phyloP scores from a whole-genome alignment of 495 filamentous ascomycete genomes.

The Xylaria bambusicola region DNA sequence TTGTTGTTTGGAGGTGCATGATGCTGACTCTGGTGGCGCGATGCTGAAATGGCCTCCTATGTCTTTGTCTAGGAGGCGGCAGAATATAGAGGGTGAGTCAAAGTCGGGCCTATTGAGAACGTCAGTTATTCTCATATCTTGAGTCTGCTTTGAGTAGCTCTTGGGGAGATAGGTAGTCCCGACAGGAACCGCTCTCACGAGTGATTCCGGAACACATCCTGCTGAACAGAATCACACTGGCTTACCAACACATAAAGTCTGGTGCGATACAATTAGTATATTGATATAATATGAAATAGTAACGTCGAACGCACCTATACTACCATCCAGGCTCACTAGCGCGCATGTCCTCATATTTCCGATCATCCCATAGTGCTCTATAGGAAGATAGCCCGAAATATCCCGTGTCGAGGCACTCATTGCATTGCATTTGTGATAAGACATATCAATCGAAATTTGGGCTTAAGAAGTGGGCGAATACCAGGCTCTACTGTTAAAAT shows the following conservation, averaged over 20 bases:
- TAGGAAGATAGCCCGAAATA: conserved; percentile 56
- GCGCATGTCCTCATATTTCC: conserved; percentile 80
- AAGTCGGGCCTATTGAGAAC: conserved; percentile 59
- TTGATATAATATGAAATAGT: too few relatives aligned
- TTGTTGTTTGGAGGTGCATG: conserved; percentile 64
- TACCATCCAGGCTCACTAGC: conserved; percentile 68
- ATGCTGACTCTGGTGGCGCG: conserved; percentile 44
- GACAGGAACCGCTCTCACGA: too few relatives aligned
- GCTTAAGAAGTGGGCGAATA: too few relatives aligned
- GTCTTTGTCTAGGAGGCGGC: conserved; percentile 67
- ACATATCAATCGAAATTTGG: conserved; percentile 16
- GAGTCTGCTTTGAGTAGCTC: not conserved
- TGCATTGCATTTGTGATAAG: conserved; percentile 24
- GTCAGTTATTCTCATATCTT: not conserved
- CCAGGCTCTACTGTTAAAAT: too few relatives aligned
- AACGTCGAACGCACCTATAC: conserved; percentile 50
- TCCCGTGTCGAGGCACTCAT: conserved; percentile 34
- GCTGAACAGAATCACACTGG: not conserved
- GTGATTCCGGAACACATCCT: too few relatives aligned
- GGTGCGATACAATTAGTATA: not conserved
- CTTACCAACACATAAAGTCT: conserved; percentile 76
- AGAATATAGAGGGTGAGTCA: conserved; percentile 67
- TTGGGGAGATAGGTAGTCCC: too few relatives aligned
- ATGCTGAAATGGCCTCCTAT: conserved; percentile 73
- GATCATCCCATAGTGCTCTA: conserved; percentile 76